Conservation (phyloP, 1,139 yeast genomes). For the Blastobotrys elegans region DNA sequence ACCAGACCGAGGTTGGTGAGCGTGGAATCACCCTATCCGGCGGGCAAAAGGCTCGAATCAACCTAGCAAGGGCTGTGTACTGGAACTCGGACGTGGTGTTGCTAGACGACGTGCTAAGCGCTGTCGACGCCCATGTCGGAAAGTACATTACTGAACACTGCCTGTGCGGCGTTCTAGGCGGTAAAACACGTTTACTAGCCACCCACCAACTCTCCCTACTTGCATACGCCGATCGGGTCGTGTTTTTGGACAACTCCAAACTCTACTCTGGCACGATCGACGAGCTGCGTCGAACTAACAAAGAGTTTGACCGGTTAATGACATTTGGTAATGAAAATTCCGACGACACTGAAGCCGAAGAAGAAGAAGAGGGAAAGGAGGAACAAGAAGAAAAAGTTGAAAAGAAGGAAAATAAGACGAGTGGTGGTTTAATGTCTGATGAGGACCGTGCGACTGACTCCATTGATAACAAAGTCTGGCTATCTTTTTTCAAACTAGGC, state of each 20-base stretch:
- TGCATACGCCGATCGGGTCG: slow-evolving; percentile 60
- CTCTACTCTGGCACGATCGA: slow-evolving; percentile 43
- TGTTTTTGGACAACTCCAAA: slow-evolving; percentile 46
- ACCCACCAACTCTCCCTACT: slow-evolving; percentile 78
- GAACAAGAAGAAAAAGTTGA: slow-evolving; percentile 25
- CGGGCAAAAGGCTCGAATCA: slow-evolving; percentile 87
- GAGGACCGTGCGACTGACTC: slow-evolving; percentile 49
- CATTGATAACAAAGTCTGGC: slow-evolving; percentile 44
- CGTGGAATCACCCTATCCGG: slow-evolving; percentile 90
- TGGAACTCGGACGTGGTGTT: slow-evolving; percentile 60
- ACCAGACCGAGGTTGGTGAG: slow-evolving; percentile 84
- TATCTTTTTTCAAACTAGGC: slow-evolving; percentile 52
- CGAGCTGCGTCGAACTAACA: slow-evolving; percentile 43
- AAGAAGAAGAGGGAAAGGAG: slow-evolving; percentile 25
- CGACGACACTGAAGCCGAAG: slow-evolving; percentile 35
- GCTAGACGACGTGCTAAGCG: slow-evolving; percentile 83
- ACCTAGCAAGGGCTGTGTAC: slow-evolving; percentile 81
- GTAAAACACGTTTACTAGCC: slow-evolving; percentile 70
- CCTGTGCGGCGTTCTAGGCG: slow-evolving; percentile 50
- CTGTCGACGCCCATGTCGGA: slow-evolving; percentile 91
- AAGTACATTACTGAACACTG: slow-evolving; percentile 72
- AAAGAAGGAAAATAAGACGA: slow-evolving; percentile 22
- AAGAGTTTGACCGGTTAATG: slow-evolving; percentile 50
- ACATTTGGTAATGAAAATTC: slow-evolving; percentile 40
- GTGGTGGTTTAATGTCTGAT: slow-evolving; percentile 36